Evolutionary conservation across 805 yeast species (phyloP), one percentile per base, ranked within the genome.

Genomic region (Wickerhamomyces bisporus): DNA sequence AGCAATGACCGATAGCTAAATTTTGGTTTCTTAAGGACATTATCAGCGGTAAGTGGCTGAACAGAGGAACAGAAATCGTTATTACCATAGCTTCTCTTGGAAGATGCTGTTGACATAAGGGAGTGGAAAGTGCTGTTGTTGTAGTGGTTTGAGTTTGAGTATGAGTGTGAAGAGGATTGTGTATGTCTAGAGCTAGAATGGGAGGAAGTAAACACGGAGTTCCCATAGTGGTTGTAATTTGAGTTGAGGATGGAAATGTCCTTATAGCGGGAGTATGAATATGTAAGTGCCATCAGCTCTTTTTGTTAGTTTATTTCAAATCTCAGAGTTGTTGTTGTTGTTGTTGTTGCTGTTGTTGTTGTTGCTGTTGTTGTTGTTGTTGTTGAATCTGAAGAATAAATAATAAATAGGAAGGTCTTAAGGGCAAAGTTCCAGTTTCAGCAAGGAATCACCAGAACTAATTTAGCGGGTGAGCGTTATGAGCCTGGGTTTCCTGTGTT

Each of bases 171-270:
- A 4, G 29, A 13, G n/a, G n/a, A n/a, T n/a, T n/a, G n/a, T n/a
- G n/a, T n/a, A n/a, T n/a, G 18, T 6, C n/a, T 15, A 17, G 30
- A 27, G 11, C 15, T 27, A 4, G 30, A 27, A 12, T 27, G 30
- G 30, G 15, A 14, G 10, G 31, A n/a, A 4, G 31, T 17, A 12
- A 50, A 52, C 4, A 64, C 60, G 1, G 68, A 64, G 6, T 60
- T 60, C 6, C 70, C 70, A 40, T 65, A 65, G 19, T 60, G 55
- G 15, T 60, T 56, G 43, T 65, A 65, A 47, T 63, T 57, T 25
- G 54, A 47, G 43, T 60, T 59, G 34, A 62, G 63, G 12, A 65
- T 59, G 42, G 59, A 54, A 28, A 65, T 55, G 36, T 40, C 45
- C 26, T 32, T 34, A 25, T 39, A 34, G 12, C 18, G 13, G 5